Conservation (phyloP, 1,284 basidiomycete genomes). For the Malassezia sympodialis region DNA sequence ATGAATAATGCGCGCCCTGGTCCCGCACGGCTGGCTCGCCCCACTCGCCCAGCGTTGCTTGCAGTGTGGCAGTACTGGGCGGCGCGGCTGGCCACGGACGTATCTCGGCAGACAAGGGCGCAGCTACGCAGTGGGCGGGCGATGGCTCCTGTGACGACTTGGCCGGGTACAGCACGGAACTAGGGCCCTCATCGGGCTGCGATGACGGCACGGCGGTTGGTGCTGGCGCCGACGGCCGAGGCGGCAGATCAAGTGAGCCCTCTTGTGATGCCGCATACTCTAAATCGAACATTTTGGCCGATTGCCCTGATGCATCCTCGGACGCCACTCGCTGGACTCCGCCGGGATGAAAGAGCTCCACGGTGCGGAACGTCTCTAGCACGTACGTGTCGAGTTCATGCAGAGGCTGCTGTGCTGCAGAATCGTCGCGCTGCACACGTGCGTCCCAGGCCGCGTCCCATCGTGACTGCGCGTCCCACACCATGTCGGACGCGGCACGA, state of each 20-base stretch:
- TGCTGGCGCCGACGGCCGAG: not conserved
- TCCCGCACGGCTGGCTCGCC: slow-evolving; percentile 61
- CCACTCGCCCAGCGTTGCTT: not conserved
- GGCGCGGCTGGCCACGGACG: not conserved
- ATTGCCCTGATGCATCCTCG: slow-evolving; percentile 6
- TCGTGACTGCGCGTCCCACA: slow-evolving; percentile 5
- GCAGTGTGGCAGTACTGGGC: not conserved
- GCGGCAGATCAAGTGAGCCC: not conserved
- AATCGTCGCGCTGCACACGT: not conserved
- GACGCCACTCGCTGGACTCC: slow-evolving; percentile 19
- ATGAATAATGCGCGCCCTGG: slow-evolving; percentile 67
- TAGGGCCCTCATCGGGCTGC: not conserved
- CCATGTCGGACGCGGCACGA: not conserved
- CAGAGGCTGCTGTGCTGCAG: not conserved
- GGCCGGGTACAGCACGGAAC: not conserved
- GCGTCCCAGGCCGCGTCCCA: not conserved
- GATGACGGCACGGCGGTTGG: not conserved
- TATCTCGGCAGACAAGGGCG: not conserved
- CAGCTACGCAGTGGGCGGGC: not conserved
- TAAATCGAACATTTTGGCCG: slow-evolving; percentile 27
- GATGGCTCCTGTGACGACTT: not conserved
- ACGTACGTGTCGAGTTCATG: slow-evolving; percentile 57
- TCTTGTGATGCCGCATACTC: slow-evolving; percentile 23
- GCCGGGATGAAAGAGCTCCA: slow-evolving; percentile 48
- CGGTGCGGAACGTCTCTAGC: slow-evolving; percentile 77